Conservation (phyloP, 2,329 filamentous ascomycete genomes). For the Alternaria arbusti region DNA sequence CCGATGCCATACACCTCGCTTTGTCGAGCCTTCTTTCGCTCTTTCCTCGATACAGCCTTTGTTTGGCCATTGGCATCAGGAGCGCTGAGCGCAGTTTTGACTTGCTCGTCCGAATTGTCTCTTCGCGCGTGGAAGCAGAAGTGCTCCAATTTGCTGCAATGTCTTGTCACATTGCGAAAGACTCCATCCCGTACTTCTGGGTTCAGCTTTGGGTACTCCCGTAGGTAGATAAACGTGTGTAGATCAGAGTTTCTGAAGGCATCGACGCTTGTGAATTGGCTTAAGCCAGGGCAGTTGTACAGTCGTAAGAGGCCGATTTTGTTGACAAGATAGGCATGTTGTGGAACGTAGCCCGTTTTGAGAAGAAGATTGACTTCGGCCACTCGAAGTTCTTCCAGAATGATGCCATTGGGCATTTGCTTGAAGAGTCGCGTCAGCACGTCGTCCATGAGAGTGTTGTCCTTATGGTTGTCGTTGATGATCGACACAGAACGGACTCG, state of each 20-base stretch:
- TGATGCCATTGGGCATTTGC: neutral
- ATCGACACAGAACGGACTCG: neutral
- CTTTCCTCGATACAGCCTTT: neutral
- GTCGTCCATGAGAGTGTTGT: neutral
- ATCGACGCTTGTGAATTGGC: neutral
- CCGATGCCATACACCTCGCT: neutral
- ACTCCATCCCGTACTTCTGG: neutral
- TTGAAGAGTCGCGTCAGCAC: neutral
- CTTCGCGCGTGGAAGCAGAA: neutral
- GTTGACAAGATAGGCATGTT: neutral
- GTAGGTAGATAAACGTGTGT: neutral
- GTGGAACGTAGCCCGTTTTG: neutral
- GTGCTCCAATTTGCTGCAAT: neutral
- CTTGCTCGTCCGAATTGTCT: neutral
- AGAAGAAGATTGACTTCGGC: neutral
- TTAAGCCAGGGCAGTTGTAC: neutral
- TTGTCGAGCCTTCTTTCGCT: neutral
- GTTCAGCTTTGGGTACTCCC: neutral
- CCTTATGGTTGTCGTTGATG: neutral
- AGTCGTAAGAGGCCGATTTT: neutral
- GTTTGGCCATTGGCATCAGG: neutral
- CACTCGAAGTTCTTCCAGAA: neutral
- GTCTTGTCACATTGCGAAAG: neutral
- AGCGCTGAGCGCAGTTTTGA: neutral
- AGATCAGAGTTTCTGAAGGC: neutral